A percentile compares a stretch with the other conserved stretches of the same genome.
Evolutionary conservation across 176 grass and related monocot species (phyloP).

Genomic region (Oryza brachyantha): DNA sequence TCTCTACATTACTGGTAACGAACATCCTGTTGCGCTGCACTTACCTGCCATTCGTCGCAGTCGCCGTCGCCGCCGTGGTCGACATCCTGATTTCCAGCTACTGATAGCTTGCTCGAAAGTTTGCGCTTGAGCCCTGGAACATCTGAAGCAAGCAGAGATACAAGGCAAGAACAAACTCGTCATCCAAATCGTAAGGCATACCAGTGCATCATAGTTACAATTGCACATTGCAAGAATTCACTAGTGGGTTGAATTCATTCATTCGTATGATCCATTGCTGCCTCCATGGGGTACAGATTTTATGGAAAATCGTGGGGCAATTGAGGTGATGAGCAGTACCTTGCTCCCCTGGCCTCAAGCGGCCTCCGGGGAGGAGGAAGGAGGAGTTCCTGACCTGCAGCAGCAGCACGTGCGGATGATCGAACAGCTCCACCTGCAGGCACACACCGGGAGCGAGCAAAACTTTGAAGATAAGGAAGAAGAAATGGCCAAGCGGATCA

Average conservation of each 20-base stretch:
- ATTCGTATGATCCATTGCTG: no score
- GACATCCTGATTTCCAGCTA: not conserved
- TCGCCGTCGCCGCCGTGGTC: not conserved
- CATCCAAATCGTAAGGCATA: not conserved
- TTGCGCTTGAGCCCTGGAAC: constrained; percentile 60
- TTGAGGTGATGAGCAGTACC: constrained; percentile 8
- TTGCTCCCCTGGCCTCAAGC: constrained; percentile 51
- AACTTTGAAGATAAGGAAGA: no score
- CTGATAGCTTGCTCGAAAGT: constrained; percentile 49
- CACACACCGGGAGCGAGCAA: no score
- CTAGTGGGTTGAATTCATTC: no score
- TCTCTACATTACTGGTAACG: no score
- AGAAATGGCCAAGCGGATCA: no score
- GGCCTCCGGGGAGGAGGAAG: constrained; percentile 56
- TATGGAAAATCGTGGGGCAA: not conserved
- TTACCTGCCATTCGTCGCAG: constrained; percentile 55
- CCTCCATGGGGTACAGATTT: no score
- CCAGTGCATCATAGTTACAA: not conserved
- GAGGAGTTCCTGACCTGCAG: constrained; percentile 69
- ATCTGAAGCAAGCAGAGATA: constrained; percentile 37
- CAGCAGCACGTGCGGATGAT: constrained; percentile 57
- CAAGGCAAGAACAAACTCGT: not conserved
- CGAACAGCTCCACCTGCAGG: constrained; percentile 52
- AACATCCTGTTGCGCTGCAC: not conserved
- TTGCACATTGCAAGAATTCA: no score